Percentiles rank a stretch among this genome's conserved stretches.
phyloP scores from a whole-genome alignment of 139 green algal species.

The Closterium sp. region DNA sequence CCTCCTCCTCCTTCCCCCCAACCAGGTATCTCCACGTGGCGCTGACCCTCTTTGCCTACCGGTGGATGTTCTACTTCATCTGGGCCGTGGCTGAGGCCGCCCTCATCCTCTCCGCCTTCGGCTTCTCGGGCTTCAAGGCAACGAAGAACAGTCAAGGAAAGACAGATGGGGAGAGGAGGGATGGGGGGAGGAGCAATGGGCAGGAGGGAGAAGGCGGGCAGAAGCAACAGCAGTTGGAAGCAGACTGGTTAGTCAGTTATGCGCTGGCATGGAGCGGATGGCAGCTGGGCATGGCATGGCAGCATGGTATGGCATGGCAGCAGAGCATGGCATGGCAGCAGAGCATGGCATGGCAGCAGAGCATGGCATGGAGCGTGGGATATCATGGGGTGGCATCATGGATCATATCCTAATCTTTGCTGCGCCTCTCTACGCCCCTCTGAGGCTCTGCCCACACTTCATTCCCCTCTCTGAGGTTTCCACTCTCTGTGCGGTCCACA shows the following conservation, averaged over 20 bases:
- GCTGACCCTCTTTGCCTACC: background rate
- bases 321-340: background rate
- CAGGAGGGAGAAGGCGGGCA: background rate
- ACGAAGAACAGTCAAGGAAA: background rate
- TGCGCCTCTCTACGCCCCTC: no score
- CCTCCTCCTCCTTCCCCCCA: no score
- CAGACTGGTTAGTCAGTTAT: background rate
- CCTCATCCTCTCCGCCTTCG: constrained; percentile 11
- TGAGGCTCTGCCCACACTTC: no score
- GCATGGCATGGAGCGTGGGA: no score
- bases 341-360: no score
- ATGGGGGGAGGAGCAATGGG: background rate
- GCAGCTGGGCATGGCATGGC: background rate
- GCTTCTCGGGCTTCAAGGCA: constrained; percentile 3
- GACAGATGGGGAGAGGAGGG: background rate
- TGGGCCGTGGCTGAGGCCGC: constrained; percentile 11
- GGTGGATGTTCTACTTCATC: constrained; percentile 38
- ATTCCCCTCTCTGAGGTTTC: no score
- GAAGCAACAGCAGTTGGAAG: background rate
- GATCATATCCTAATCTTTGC: no score
- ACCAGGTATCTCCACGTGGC: no score
- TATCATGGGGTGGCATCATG: no score
- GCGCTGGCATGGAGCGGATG: no score
- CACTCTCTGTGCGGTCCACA: no score
- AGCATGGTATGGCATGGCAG: background rate